Percentiles rank a stretch among this genome's conserved stretches.
phyloP scores from a whole-genome alignment of 176 grass and related monocot species.

The Zea luxurians region DNA sequence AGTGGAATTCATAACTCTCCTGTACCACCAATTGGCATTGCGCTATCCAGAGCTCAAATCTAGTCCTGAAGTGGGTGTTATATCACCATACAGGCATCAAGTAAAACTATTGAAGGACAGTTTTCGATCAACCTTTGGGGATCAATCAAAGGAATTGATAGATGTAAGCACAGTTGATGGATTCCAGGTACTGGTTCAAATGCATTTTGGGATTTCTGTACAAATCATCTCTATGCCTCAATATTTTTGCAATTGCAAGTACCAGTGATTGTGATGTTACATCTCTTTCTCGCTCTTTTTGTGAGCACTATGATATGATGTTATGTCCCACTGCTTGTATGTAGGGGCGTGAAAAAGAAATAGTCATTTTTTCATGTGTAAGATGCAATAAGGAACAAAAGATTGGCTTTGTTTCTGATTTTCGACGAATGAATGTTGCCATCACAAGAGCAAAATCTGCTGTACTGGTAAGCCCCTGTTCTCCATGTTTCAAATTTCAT shows the following conservation, averaged over 20 bases:
- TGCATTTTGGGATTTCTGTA: background rate
- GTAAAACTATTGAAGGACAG: conserved; percentile 72
- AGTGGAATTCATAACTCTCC: conserved; percentile 77
- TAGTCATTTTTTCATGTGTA: conserved; percentile 94
- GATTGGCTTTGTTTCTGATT: conserved; percentile 92
- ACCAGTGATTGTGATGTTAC: conserved; percentile 18
- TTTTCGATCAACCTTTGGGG: conserved; percentile 79
- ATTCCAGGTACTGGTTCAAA: conserved; percentile 65
- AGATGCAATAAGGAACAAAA: conserved; percentile 79
- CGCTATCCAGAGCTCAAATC: conserved; percentile 71
- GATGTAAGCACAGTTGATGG: conserved; percentile 97
- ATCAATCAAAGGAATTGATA: conserved; percentile 76
- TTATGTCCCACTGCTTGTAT: conserved; percentile 21
- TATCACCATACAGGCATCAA: conserved; percentile 86
- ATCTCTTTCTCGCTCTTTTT: conserved; percentile 2
- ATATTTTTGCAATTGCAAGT: conserved; percentile 25
- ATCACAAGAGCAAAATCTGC: conserved; percentile 93
- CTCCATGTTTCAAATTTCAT: background rate
- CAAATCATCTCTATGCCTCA: background rate
- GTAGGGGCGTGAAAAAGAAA: conserved; percentile 90
- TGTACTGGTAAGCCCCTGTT: conserved; percentile 60
- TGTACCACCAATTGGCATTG: conserved; percentile 75
- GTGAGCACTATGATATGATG: background rate
- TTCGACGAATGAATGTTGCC: conserved; percentile 95
- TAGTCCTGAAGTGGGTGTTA: conserved; percentile 68